These are phyloP conservation scores for Aquilaria agallochum DNA, from an alignment of 441 rosid genomes.

Conservation along the genomic window DNA sequence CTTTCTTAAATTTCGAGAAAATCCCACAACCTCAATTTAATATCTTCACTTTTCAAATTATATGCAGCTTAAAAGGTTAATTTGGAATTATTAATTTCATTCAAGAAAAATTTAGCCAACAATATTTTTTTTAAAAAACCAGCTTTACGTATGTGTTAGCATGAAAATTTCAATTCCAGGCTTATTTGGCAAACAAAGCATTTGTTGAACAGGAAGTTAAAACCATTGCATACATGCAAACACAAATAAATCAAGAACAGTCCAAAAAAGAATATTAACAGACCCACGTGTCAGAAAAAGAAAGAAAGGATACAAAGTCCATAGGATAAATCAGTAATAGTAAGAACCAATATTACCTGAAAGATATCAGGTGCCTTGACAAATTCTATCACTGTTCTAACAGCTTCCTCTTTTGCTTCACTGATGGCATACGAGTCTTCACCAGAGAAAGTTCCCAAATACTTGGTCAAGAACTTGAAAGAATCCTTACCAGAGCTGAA, in stretches of 20 bases:
- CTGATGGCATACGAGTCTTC: constrained; percentile 59
- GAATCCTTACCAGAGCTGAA: constrained; percentile 75
- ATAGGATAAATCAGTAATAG: background rate
- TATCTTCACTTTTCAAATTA: no score
- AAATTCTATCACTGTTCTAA: constrained; percentile 68
- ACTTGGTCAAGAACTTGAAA: constrained; percentile 76
- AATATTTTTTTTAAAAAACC: no score
- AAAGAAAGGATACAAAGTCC: background rate
- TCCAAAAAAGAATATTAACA: background rate
- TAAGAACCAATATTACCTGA: constrained; percentile 51
- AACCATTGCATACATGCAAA: background rate
- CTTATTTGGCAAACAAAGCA: no score
- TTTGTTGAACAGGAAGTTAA: background rate
- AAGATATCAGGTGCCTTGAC: constrained; percentile 81
- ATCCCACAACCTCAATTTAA: constrained; percentile 9
- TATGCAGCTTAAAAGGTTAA: background rate
- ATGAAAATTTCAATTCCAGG: no score
- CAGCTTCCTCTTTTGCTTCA: constrained; percentile 97
- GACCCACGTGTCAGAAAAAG: background rate
- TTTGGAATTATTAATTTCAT: no score
- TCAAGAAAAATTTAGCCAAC: no score
- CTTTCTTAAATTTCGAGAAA: background rate
- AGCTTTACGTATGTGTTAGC: no score
- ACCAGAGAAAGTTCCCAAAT: constrained; percentile 79
- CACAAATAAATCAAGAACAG: background rate